phyloP scores from a whole-genome alignment of 2,329 filamentous ascomycete genomes.

The Lasiodiplodia citricola region DNA sequence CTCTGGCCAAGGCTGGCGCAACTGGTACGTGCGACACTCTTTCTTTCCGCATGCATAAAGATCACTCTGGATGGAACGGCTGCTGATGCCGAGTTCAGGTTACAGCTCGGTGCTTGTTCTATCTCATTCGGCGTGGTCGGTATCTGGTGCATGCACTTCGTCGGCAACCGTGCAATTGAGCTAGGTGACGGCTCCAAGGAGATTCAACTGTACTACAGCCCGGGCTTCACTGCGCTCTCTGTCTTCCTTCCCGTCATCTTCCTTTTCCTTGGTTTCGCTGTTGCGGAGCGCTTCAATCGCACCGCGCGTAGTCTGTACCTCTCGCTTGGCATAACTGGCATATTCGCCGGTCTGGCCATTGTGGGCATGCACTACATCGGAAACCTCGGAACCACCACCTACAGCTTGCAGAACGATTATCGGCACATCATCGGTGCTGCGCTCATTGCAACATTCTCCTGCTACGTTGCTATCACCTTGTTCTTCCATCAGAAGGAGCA shows the following conservation, averaged over 20 bases:
- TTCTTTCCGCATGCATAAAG: not conserved
- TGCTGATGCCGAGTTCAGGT: slow-evolving; percentile 35
- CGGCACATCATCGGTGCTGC: slow-evolving; percentile 70
- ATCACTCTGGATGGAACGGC: not conserved
- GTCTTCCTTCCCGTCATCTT: slow-evolving; percentile 81
- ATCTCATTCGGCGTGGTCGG: slow-evolving; percentile 55
- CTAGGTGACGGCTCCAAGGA: slow-evolving; percentile 65
- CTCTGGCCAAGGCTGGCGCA: slow-evolving; percentile 69
- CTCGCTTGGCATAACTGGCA: slow-evolving; percentile 62
- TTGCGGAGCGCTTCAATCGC: slow-evolving; percentile 57
- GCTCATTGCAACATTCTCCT: slow-evolving; percentile 74
- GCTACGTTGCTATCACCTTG: slow-evolving; percentile 70
- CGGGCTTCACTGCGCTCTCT: slow-evolving; percentile 74
- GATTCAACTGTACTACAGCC: slow-evolving; percentile 76
- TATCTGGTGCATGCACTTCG: slow-evolving; percentile 72
- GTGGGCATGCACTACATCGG: slow-evolving; percentile 89
- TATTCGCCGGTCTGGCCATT: slow-evolving; percentile 74
- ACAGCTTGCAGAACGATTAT: slow-evolving; percentile 65
- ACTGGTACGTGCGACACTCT: slow-evolving; percentile 61
- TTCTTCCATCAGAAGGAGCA: slow-evolving; percentile 79
- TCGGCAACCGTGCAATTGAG: slow-evolving; percentile 79
- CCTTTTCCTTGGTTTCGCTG: slow-evolving; percentile 72
- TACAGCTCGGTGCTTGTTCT: slow-evolving; percentile 49
- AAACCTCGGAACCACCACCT: slow-evolving; percentile 83
- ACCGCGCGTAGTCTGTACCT: slow-evolving; percentile 35